Evolutionary conservation across 352 stramenopile genomes (phyloP).

Genomic region (Phytophthora kernoviae): DNA sequence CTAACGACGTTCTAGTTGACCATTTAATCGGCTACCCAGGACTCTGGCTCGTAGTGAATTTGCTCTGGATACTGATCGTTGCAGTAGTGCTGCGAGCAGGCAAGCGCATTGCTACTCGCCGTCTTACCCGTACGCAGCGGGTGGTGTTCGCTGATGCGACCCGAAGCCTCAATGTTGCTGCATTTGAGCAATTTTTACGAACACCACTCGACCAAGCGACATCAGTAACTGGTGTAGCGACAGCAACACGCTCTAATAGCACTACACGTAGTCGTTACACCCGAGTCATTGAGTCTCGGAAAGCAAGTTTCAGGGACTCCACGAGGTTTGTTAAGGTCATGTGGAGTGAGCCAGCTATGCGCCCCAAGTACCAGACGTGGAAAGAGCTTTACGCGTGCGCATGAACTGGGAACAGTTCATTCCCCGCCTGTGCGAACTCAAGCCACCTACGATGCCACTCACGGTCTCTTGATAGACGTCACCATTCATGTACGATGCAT

Average conservation of each 20-base stretch:
- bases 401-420: slow-evolving; percentile 46
- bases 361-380: slow-evolving; percentile 36
- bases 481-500: slow-evolving; percentile 52
- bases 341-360: slow-evolving; percentile 75
- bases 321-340: slow-evolving; percentile 89
- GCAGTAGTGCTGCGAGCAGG: slow-evolving; percentile 31
- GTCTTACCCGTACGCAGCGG: slow-evolving; percentile 44
- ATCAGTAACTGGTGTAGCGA: background rate
- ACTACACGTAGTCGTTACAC: slow-evolving; percentile 4
- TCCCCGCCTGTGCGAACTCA: slow-evolving; percentile 53
- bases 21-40: slow-evolving; percentile 44
- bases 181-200: slow-evolving; percentile 59
- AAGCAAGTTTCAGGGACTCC: slow-evolving; percentile 36
- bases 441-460: slow-evolving; percentile 64
- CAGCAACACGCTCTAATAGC: slow-evolving; percentile 10
- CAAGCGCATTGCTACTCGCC: slow-evolving; percentile 45
- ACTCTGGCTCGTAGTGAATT: slow-evolving; percentile 58
- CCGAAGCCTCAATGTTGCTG: slow-evolving; percentile 53
- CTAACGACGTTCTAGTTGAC: slow-evolving; percentile 47
- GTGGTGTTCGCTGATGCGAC: slow-evolving; percentile 46
- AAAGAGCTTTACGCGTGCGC: slow-evolving; percentile 21
- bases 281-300: slow-evolving; percentile 79
- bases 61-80: slow-evolving; percentile 55
- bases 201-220: slow-evolving; percentile 14
- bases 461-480: slow-evolving; percentile 56